These are phyloP conservation scores for Anastatica hierochuntica DNA, from an alignment of 345 rosid genomes.

Conservation along the genomic window DNA sequence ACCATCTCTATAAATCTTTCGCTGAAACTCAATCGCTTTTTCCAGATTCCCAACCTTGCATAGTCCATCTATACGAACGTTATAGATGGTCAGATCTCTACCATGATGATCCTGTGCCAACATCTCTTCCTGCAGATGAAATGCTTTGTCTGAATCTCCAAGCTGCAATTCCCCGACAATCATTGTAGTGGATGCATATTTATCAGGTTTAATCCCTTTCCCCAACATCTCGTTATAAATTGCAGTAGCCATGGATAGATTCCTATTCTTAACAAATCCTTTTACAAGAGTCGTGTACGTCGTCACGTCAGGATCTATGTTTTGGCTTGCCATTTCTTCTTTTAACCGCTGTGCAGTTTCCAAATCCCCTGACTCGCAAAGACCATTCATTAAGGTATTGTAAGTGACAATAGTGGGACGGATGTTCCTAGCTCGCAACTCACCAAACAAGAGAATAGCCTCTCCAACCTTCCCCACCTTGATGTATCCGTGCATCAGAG, in stretches of 20 bases:
- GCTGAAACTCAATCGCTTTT: slow-evolving; percentile 37
- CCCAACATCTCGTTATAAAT: slow-evolving; percentile 50
- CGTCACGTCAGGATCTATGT: slow-evolving; percentile 45
- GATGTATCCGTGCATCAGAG: slow-evolving; percentile 51
- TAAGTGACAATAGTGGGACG: slow-evolving; percentile 44
- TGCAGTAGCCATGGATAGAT: slow-evolving; percentile 35
- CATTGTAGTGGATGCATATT: slow-evolving; percentile 38
- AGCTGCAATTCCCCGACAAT: slow-evolving; percentile 44
- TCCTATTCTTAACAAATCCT: slow-evolving; percentile 47
- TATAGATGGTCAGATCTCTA: slow-evolving; percentile 46
- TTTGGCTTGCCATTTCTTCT: slow-evolving; percentile 43
- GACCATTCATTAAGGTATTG: slow-evolving; percentile 57
- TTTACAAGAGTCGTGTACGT: slow-evolving; percentile 59
- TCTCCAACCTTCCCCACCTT: slow-evolving; percentile 41
- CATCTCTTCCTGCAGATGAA: slow-evolving; percentile 57
- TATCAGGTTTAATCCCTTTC: slow-evolving; percentile 46
- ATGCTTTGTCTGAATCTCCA: slow-evolving; percentile 39
- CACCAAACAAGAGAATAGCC: slow-evolving; percentile 55
- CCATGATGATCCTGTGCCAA: slow-evolving; percentile 30
- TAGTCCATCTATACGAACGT: slow-evolving; percentile 45
- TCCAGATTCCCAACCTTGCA: slow-evolving; percentile 37
- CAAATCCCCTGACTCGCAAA: slow-evolving; percentile 50
- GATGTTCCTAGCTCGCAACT: slow-evolving; percentile 33
- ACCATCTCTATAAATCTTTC: slow-evolving; percentile 38
- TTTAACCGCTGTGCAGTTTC: slow-evolving; percentile 47